Evolutionary conservation across 768 basidiomycete genomes (phyloP), one percentile per base, ranked within the genome.

Genomic region (Tylopilus balloui): DNA sequence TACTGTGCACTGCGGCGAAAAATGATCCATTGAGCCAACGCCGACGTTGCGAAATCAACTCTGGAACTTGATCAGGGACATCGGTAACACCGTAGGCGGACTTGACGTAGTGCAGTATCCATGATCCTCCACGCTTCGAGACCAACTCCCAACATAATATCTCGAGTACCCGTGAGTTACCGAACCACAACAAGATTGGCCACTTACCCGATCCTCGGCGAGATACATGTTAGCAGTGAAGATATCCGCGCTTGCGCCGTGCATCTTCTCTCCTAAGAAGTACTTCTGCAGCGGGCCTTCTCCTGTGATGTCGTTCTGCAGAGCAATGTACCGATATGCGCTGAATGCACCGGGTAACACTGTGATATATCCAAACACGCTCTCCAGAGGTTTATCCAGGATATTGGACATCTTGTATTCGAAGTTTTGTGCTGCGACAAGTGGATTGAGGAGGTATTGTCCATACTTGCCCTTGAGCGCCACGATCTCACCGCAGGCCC

Each of bases 161-260:
- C 82, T 83, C 47, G 61, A 59, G 56, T 64, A 41, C 42, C 36
- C 19, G 17, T 57, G 37, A 61, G 50, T 13, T 15, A 27, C 12
- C 0, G 23, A 9, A 45, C 44, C 28, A 27, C 28, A 41, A 20
- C 8, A 28, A 40, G 41, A 32, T 12, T 15, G 25, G n/a, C 31
- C 46, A 73, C 74, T 55, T 63, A 79, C 77, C 49, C 87, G 82
- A 75, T 92, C 92, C 68, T 94, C 92, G 8, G 92, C 92, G 13
- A 95, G 78, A 63, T 94, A 97, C 92, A 95, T 95, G 63, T 95
- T 95, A 20, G 92, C 89, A 5, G 91, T 93, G 70, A 94, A 94
- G 51, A 95, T 92, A 62, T 92, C 91, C 1, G 88, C 86, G 12
- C 81, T 86, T 4, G 86, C 82, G 25, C 87, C 88, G 53, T 89